Conservation (phyloP, 345 rosid genomes). For the Hibiscus trionum region DNA sequence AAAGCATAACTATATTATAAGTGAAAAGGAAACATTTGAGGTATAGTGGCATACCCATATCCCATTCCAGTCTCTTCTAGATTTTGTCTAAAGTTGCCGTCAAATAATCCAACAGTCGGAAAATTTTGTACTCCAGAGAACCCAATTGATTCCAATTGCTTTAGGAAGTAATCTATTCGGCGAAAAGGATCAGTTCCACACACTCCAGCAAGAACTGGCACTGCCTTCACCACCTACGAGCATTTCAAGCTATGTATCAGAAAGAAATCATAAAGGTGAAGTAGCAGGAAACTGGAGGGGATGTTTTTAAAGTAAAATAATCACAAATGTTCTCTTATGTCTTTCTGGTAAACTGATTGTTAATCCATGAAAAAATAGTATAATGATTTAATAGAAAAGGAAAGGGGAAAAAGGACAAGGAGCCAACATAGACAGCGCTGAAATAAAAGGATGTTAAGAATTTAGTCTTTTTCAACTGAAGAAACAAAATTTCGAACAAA, state of each 20-base stretch:
- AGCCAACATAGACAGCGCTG: neutral
- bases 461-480: neutral
- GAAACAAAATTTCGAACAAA: neutral
- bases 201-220: conserved; percentile 93
- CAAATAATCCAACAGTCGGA: conserved; percentile 94
- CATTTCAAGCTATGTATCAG: conserved; percentile 10
- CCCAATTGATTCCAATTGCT: conserved; percentile 79
- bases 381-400: neutral
- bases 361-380: neutral
- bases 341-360: neutral
- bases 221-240: conserved; percentile 65
- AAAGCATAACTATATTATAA: conserved; percentile 6
- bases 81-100: conserved; percentile 88
- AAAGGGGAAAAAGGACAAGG: neutral
- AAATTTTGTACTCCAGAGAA: conserved; percentile 91
- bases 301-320: conserved; percentile 8
- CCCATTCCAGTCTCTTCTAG: conserved; percentile 99
- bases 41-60: conserved; percentile 61
- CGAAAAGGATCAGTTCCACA: conserved; percentile 97
- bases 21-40: conserved; percentile 8
- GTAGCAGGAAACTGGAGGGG: neutral
- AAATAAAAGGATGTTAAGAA: neutral
- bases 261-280: neutral
- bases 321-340: neutral
- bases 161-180: conserved; percentile 73